These are phyloP conservation scores for Mortierella sp. DNA, from an alignment of 371 early-diverging fungal species.

Conservation along the genomic window DNA sequence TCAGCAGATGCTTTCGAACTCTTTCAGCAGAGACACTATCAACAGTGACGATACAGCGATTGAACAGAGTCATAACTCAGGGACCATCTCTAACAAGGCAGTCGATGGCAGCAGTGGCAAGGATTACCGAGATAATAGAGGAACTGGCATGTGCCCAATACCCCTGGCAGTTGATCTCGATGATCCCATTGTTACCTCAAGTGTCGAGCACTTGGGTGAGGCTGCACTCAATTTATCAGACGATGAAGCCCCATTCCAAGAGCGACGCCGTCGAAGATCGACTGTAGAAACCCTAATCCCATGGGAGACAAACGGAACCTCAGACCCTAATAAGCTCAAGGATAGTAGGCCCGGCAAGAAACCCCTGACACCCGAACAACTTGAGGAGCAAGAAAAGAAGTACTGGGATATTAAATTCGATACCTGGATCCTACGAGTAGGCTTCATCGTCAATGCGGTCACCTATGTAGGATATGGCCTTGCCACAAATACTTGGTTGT, in stretches of 20 bases:
- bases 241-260: slow-evolving; percentile 31
- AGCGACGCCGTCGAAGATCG: slow-evolving; percentile 34
- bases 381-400: slow-evolving; percentile 7
- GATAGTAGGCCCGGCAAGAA: too few relatives aligned
- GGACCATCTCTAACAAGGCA: not conserved
- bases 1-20: too few relatives aligned
- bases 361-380: slow-evolving; percentile 5
- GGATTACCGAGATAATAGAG: not conserved
- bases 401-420: slow-evolving; percentile 47
- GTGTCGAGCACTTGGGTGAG: slow-evolving; percentile 45
- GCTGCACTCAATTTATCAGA: slow-evolving; percentile 30
- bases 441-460: slow-evolving; percentile 45
- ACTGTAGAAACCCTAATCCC: not conserved
- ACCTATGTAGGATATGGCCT: slow-evolving; percentile 52
- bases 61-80: slow-evolving; percentile 1
- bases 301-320: not conserved
- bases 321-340: slow-evolving; percentile 10
- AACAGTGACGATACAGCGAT: too few relatives aligned
- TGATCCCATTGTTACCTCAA: slow-evolving; percentile 24
- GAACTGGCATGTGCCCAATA: slow-evolving; percentile 2
- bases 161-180: slow-evolving; percentile 10
- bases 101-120: not conserved
- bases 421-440: slow-evolving; percentile 58
- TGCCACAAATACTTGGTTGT: slow-evolving; percentile 33
- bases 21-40: too few relatives aligned